These are phyloP conservation scores for Aspergillus japonicus DNA, from an alignment of 2,329 filamentous ascomycete species.

Conservation along the genomic window DNA sequence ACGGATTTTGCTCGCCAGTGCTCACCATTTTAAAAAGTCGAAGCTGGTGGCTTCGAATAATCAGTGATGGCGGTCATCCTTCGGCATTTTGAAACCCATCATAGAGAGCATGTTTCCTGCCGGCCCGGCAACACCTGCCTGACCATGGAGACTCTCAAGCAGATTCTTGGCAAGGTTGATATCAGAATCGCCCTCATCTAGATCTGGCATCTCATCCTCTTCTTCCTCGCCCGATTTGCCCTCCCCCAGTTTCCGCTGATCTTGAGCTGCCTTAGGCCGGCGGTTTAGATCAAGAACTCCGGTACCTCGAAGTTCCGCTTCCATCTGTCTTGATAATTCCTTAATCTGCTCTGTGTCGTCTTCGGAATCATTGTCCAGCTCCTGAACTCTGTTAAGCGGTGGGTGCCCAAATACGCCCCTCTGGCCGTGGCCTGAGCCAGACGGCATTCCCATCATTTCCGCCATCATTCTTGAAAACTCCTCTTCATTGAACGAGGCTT, in stretches of 20 bases:
- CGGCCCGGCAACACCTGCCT: conserved; percentile 80
- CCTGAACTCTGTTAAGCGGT: conserved; percentile 40
- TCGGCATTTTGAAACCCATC: conserved; percentile 78
- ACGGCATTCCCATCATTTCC: conserved; percentile 77
- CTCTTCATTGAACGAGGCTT: conserved; percentile 77
- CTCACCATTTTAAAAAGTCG: too few relatives aligned
- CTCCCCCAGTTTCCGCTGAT: conserved; percentile 25
- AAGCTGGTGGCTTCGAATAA: neutral
- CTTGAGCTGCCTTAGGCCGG: conserved; percentile 17
- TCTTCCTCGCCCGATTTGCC: conserved; percentile 28
- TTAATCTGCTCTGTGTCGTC: conserved; percentile 61
- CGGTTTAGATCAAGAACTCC: conserved; percentile 45
- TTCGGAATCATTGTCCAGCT: conserved; percentile 51
- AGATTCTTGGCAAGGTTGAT: conserved; percentile 88
- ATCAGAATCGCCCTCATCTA: conserved; percentile 68
- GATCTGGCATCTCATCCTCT: conserved; percentile 24
- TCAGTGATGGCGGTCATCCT: conserved; percentile 60
- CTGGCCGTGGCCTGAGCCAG: conserved; percentile 38
- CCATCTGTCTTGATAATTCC: conserved; percentile 47
- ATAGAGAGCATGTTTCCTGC: conserved; percentile 82
- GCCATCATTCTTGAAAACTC: conserved; percentile 86
- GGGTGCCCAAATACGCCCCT: conserved; percentile 22
- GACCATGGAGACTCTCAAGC: conserved; percentile 87
- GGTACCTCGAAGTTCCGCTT: conserved; percentile 47
- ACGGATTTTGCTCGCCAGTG: too few relatives aligned